These are phyloP conservation scores for Fistulifera solaris DNA, from an alignment of 108 stramenopile species.

Conservation along the genomic window DNA sequence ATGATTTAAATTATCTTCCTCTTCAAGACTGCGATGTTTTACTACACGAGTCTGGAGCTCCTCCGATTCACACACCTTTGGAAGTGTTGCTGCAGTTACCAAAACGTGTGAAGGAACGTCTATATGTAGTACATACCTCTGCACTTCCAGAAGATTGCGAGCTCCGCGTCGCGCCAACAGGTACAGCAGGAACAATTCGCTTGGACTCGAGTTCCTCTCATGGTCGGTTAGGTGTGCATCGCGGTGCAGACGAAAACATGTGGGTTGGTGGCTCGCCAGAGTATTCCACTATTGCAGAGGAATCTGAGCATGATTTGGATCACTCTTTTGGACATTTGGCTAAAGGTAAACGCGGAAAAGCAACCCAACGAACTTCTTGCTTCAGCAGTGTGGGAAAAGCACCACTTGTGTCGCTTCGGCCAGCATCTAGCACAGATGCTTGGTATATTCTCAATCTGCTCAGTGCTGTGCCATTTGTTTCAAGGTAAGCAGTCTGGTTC, in stretches of 20 bases:
- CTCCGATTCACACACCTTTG: constrained; percentile 91
- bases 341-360: constrained; percentile 1
- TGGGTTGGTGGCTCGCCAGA: constrained; percentile 4
- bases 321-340: constrained; percentile 3
- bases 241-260: background rate
- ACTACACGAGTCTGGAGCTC: constrained; percentile 88
- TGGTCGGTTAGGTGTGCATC: background rate
- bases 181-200: constrained; percentile 80
- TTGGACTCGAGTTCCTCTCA: constrained; percentile 29
- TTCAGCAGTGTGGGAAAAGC: too few species aligned
- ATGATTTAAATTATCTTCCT: constrained; percentile 75
- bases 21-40: constrained; percentile 80
- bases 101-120: constrained; percentile 54
- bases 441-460: constrained; percentile 85
- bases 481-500: constrained; percentile 29
- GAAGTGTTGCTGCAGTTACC: constrained; percentile 69
- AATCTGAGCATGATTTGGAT: constrained; percentile 13
- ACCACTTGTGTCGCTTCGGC: constrained; percentile 69
- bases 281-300: constrained; percentile 21
- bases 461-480: constrained; percentile 75
- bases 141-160: constrained; percentile 61
- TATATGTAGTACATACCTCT: constrained; percentile 92
- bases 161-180: constrained; percentile 75
- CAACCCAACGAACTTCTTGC: background rate
- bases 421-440: constrained; percentile 75